A percentile compares a stretch with the other conserved stretches of the same genome.
phyloP scores from a whole-genome alignment of 805 yeast species.

The Nakazawaea siamensis region DNA sequence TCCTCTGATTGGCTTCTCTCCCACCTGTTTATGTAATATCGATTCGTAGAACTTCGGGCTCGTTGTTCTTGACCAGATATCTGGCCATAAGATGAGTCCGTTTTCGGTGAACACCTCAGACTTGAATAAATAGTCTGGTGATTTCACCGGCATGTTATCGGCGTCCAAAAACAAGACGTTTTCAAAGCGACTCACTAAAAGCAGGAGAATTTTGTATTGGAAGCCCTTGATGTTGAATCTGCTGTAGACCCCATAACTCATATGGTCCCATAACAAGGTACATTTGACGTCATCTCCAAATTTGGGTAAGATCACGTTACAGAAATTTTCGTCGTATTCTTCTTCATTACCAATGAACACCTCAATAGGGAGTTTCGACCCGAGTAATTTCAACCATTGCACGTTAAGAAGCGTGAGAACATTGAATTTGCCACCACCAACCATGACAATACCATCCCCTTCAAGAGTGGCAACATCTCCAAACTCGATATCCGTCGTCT shows the following conservation, averaged over 20 bases:
- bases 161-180: conserved; percentile 41
- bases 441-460: conserved; percentile 36
- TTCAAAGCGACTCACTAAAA: conserved; percentile 37
- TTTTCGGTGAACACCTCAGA: conserved; percentile 32
- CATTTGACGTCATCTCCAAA: conserved; percentile 33
- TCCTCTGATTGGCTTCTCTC: conserved; percentile 27
- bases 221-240: conserved; percentile 31
- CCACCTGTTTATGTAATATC: conserved; percentile 36
- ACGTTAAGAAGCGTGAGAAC: conserved; percentile 44
- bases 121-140: conserved; percentile 37
- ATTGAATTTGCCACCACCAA: conserved; percentile 44
- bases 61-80: conserved; percentile 63
- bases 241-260: conserved; percentile 20
- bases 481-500: conserved; percentile 28
- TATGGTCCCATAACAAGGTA: conserved; percentile 26
- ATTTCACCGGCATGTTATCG: conserved; percentile 37
- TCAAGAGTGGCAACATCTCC: conserved; percentile 19
- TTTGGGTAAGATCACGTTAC: conserved; percentile 31
- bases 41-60: conserved; percentile 46
- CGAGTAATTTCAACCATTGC: conserved; percentile 33
- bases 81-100: conserved; percentile 58
- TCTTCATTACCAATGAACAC: conserved; percentile 33
- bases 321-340: conserved; percentile 39
- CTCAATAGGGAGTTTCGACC: conserved; percentile 42
- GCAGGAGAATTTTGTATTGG: conserved; percentile 43